Evolutionary conservation across 176 grass and related monocot species (phyloP).

Genomic region (Alopecurus myosuroides): DNA sequence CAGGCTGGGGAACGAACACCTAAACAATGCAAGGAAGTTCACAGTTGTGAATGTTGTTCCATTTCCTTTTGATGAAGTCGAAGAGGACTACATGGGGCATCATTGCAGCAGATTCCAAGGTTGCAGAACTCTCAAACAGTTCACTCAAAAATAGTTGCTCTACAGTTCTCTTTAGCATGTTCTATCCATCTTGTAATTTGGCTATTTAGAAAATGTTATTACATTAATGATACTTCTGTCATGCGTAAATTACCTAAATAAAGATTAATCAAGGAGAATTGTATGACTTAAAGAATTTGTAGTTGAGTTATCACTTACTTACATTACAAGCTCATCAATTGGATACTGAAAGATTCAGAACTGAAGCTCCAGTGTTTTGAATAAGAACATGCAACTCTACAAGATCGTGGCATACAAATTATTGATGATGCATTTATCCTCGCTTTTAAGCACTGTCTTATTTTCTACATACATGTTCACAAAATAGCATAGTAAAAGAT

Average conservation of each 20-base stretch:
- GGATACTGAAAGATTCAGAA: not conserved
- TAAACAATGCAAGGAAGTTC: conserved; percentile 69
- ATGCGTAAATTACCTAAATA: conserved; percentile 18
- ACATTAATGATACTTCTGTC: not conserved
- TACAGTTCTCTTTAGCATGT: not conserved
- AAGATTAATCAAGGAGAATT: not conserved
- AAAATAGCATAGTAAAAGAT: conserved; percentile 8
- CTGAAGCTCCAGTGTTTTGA: not conserved
- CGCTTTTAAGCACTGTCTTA: not conserved
- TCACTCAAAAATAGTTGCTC: not conserved
- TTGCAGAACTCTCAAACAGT: conserved; percentile 29
- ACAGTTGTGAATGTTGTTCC: conserved; percentile 62
- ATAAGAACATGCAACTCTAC: conserved; percentile 6
- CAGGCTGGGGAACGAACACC: conserved; percentile 67
- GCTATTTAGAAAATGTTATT: conserved; percentile 5
- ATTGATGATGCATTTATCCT: not conserved
- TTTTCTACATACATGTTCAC: not conserved
- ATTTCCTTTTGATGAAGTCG: conserved; percentile 71
- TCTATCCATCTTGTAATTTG: conserved; percentile 16
- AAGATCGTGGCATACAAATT: not conserved
- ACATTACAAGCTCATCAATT: not conserved
- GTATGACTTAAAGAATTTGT: not conserved
- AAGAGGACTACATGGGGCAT: conserved; percentile 24
- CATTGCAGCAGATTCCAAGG: conserved; percentile 14
- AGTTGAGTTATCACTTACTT: no score